These are phyloP conservation scores for Podaxis sp. DNA, from an alignment of 768 basidiomycete species.

Conservation along the genomic window DNA sequence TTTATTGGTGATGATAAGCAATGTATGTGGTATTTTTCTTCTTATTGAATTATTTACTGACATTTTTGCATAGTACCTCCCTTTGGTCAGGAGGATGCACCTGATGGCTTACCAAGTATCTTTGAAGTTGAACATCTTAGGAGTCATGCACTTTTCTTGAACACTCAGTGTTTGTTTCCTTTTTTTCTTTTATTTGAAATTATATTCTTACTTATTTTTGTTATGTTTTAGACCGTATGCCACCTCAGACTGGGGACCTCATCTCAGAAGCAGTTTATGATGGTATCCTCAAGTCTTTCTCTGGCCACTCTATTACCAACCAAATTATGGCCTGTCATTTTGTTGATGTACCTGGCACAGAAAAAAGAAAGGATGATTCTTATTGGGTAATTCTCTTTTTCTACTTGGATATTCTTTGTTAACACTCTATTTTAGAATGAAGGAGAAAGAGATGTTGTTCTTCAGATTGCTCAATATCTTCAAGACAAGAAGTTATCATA, in stretches of 20 bases:
- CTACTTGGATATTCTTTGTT: conserved; percentile 2
- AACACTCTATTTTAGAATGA: conserved; percentile 46
- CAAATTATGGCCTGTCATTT: conserved; percentile 55
- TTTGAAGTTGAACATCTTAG: conserved; percentile 73
- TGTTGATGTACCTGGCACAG: conserved; percentile 49
- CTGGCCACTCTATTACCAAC: conserved; percentile 46
- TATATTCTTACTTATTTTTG: conserved; percentile 15
- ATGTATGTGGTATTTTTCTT: conserved; percentile 37
- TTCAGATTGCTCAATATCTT: conserved; percentile 57
- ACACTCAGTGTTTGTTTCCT: conserved; percentile 66
- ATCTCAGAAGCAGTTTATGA: conserved; percentile 72
- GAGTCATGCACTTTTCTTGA: conserved; percentile 49
- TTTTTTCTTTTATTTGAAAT: conserved; percentile 2
- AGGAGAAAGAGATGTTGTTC: conserved; percentile 51
- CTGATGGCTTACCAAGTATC: conserved; percentile 63
- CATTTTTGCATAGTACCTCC: conserved; percentile 60
- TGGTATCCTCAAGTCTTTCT: conserved; percentile 51
- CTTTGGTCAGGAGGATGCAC: conserved; percentile 62
- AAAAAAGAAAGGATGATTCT: conserved; percentile 26
- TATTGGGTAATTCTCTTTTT: conserved; percentile 33
- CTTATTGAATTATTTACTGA: conserved; percentile 15
- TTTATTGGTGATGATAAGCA: conserved; percentile 72
- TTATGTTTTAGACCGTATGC: conserved; percentile 69
- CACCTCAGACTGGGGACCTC: conserved; percentile 71
- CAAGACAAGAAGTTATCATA: conserved; percentile 48